Evolutionary conservation across 805 yeast genomes (phyloP).

Genomic region (Pichia scutulata): DNA sequence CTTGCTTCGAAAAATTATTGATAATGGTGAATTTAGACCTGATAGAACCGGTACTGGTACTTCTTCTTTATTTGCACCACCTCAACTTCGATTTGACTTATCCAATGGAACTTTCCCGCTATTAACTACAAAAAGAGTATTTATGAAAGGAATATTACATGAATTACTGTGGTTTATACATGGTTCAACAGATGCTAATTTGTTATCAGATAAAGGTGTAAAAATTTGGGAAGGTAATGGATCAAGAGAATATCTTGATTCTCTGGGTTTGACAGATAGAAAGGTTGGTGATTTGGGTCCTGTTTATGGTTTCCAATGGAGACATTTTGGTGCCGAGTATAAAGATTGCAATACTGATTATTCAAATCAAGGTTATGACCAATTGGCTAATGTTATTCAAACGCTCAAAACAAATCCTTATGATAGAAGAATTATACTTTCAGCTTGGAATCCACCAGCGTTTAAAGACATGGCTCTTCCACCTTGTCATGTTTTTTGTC

Average conservation of each 20-base stretch:
- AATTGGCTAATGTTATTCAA: conserved; percentile 68
- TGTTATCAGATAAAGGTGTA: conserved; percentile 75
- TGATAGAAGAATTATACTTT: conserved; percentile 87
- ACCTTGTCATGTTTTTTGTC: conserved; percentile 96
- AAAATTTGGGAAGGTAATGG: conserved; percentile 99
- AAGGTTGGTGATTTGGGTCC: conserved; percentile 96
- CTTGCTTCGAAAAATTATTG: conserved; percentile 66
- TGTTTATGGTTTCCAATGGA: conserved; percentile 98
- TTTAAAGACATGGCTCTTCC: conserved; percentile 93
- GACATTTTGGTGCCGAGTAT: conserved; percentile 96
- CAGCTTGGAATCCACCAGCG: conserved; percentile 99
- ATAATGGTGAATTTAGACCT: conserved; percentile 83
- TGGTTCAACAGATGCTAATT: conserved; percentile 84
- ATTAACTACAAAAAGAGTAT: conserved; percentile 88
- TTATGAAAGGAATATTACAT: conserved; percentile 78
- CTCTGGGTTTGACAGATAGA: conserved; percentile 69
- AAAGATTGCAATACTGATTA: conserved; percentile 82
- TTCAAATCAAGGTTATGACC: conserved; percentile 84
- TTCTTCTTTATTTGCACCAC: conserved; percentile 84
- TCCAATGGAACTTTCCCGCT: conserved; percentile 73
- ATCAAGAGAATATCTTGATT: conserved; percentile 81
- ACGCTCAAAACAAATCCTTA: conserved; percentile 83
- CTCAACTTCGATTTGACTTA: conserved; percentile 80
- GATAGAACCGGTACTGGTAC: conserved; percentile 99
- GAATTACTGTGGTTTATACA: conserved; percentile 90